A percentile compares a stretch with the other conserved stretches of the same genome.
These are phyloP conservation scores for Pseudogymnoascus sp. DNA, from an alignment of 2,329 filamentous ascomycete genomes.

Conservation along the genomic window DNA sequence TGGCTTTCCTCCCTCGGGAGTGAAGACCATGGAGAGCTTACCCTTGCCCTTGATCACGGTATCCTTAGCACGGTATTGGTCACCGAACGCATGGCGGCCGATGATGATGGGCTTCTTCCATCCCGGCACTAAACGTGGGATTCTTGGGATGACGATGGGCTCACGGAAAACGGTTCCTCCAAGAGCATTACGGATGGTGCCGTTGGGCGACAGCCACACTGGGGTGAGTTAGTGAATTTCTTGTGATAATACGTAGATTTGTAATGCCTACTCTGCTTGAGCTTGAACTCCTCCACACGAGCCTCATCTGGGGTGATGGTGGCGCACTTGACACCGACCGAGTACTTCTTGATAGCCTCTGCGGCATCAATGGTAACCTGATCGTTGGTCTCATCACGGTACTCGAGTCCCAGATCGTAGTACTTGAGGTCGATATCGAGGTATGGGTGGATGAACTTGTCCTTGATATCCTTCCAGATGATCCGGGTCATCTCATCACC, in stretches of 20 bases:
- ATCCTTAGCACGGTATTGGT: constrained; percentile 98
- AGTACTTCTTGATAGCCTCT: constrained; percentile 98
- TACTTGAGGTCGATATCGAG: constrained; percentile 98
- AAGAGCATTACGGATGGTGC: constrained; percentile 66
- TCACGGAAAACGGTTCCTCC: constrained; percentile 98
- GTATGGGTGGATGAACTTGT: constrained; percentile 95
- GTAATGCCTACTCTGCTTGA: constrained; percentile 79
- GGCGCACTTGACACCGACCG: constrained; percentile 96
- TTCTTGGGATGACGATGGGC: constrained; percentile 89
- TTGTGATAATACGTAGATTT: background rate
- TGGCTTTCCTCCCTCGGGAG: constrained; percentile 71
- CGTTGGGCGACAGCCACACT: constrained; percentile 99
- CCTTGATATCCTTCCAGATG: constrained; percentile 99
- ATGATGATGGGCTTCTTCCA: constrained; percentile 99
- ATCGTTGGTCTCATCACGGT: constrained; percentile 93
- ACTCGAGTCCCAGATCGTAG: constrained; percentile 87
- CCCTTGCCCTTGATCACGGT: constrained; percentile 72
- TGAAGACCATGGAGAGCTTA: constrained; percentile 91
- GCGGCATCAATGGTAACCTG: constrained; percentile 92
- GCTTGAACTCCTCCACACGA: constrained; percentile 93
- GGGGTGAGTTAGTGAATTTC: constrained; percentile 16
- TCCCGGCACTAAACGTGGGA: constrained; percentile 87
- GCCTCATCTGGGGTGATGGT: constrained; percentile 98
- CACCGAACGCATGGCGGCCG: constrained; percentile 94
- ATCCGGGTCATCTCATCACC: constrained; percentile 95